Evolutionary conservation across 495 filamentous ascomycete species (phyloP).

Genomic region (Hyaloscypha bicolor): DNA sequence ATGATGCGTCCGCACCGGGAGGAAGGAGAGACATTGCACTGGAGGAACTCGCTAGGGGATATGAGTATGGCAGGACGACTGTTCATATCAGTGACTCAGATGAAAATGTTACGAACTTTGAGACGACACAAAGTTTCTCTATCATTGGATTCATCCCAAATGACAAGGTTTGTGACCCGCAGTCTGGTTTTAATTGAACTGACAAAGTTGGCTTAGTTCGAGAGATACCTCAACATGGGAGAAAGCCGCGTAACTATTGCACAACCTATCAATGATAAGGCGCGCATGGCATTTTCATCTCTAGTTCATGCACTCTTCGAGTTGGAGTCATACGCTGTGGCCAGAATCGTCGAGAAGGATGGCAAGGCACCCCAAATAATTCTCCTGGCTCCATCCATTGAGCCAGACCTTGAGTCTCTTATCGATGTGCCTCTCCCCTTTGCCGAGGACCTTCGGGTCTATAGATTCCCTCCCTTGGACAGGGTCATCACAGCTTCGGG

Average conservation of each 20-base stretch:
- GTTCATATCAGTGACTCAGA: constrained; percentile 88
- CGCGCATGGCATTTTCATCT: constrained; percentile 81
- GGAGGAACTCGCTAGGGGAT: constrained; percentile 88
- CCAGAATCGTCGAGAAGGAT: constrained; percentile 82
- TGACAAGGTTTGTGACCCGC: constrained; percentile 58
- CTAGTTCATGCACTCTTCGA: constrained; percentile 88
- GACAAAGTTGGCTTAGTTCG: constrained; percentile 60
- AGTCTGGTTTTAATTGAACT: neutral
- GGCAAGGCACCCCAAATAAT: constrained; percentile 73
- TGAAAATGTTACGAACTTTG: constrained; percentile 75
- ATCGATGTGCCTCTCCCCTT: constrained; percentile 94
- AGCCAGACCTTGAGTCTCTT: constrained; percentile 82
- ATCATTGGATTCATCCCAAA: constrained; percentile 84
- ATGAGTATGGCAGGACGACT: constrained; percentile 89
- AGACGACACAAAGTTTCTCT: constrained; percentile 72
- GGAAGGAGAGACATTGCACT: constrained; percentile 83
- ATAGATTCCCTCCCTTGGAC: constrained; percentile 89
- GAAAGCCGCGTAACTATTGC: constrained; percentile 73
- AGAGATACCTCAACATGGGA: constrained; percentile 83
- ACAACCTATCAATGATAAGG: constrained; percentile 70
- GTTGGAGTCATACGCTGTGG: constrained; percentile 83
- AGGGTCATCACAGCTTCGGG: constrained; percentile 88
- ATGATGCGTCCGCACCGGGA: constrained; percentile 70
- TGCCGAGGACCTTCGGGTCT: constrained; percentile 85
- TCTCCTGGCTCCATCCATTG: constrained; percentile 81